Base-by-base conservation (phyloP, 2,329 filamentous ascomycete genomes). In the Phaeosphaeriaceae sp. region DNA sequence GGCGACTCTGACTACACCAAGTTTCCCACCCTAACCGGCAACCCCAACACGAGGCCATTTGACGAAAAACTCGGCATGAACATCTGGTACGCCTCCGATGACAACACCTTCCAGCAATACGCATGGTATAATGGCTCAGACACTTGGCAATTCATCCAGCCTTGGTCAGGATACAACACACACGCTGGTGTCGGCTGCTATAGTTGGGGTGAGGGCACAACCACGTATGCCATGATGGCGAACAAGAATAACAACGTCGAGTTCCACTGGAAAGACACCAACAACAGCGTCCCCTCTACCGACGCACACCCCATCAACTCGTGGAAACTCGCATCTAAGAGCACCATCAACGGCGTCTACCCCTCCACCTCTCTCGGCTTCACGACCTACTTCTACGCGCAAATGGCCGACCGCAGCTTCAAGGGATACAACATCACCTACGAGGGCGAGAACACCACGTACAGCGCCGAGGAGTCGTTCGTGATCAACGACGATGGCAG, bases 181-280 rank as follows among this genome's bases (percentile, higher is more conserved):
- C 80, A 81, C 53, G 80, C 77, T 1, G 80, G 80, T 17, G 78
- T 81, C 3, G 80, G 77, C 1, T 82, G 80, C 59, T 81, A 80
- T 59, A 77, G 72, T 19, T 82, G 80, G 80, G 78, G 77, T 15
- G 66, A 67, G 2, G 70, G 75, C 7, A 77, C 73, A 2, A 76
- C 75, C 5, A 73, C 74, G 0, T 82, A 83, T 59, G 74, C 78
- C 19, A 81, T 82, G 78, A 71, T 82, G 56, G 75, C 79, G 15
- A 79, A 80, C 56, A 55, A 70, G 13, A 35, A 77, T 5, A 77
- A 80, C 58, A 68, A 72, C 3, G 71, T 79, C 1, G 77, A 81
- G 50, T 71, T 82, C 30, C 80, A 73, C 64, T 82, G 81, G 80
- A 80, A 78, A 62, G 80, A 83, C 55, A 78, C 77, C 1, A 77